Evolutionary conservation across 116 monocot species (phyloP).

Genomic region (Cymodocea nodosa): DNA sequence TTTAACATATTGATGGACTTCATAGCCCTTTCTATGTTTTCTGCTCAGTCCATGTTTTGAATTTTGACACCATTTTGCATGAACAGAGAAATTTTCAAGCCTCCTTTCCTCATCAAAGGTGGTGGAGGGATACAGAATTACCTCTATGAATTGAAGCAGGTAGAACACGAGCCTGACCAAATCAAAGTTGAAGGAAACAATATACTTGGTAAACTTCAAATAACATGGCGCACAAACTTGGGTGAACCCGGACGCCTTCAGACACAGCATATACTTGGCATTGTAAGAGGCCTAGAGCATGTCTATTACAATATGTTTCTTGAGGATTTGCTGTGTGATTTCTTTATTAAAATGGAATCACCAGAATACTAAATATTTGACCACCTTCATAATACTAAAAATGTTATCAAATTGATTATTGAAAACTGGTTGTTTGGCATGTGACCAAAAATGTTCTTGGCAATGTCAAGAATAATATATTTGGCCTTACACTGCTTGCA

Average conservation of each 20-base stretch:
- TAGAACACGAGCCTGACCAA: constrained; percentile 37
- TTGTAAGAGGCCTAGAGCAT: constrained; percentile 17
- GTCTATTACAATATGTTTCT: not conserved
- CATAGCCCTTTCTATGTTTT: not conserved
- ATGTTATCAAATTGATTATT: no score
- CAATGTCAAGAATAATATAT: no score
- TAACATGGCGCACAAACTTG: constrained; percentile 92
- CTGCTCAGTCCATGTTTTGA: not conserved
- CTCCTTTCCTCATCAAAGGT: constrained; percentile 63
- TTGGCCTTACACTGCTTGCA: no score
- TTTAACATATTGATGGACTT: not conserved
- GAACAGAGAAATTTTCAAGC: constrained; percentile 53
- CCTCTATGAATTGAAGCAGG: constrained; percentile 59
- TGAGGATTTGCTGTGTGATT: no score
- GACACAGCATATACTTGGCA: constrained; percentile 91
- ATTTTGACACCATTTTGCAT: constrained; percentile 3
- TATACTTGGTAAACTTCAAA: constrained; percentile 96
- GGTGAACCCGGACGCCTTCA: constrained; percentile 96
- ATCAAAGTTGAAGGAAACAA: constrained; percentile 57
- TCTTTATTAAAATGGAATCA: no score
- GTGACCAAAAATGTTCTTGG: no score
- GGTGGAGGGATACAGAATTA: constrained; percentile 91
- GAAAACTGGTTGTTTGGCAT: no score
- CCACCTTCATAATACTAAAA: no score
- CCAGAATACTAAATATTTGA: no score